Percentiles rank a stretch among this genome's conserved stretches.
These are phyloP conservation scores for Ogataea naganishii DNA, from an alignment of 805 yeast genomes.

Conservation along the genomic window DNA sequence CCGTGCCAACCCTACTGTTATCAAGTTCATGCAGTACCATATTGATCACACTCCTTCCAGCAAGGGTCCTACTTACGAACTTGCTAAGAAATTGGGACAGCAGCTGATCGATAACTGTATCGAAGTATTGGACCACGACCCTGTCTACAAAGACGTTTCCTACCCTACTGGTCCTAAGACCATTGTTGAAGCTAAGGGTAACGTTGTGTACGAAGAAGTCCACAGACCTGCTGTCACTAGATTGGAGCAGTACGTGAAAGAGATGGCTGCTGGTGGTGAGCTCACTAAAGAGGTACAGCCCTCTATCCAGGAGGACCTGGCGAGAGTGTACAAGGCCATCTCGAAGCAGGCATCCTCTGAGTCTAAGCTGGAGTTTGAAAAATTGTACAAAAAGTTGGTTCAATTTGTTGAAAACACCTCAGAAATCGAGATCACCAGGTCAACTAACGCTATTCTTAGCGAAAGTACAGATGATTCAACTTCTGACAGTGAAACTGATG, in stretches of 20 bases:
- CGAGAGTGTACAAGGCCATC: constrained; percentile 74
- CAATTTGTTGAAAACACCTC: constrained; percentile 59
- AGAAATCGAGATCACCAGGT: constrained; percentile 61
- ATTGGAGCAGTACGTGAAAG: constrained; percentile 89
- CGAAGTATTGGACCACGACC: constrained; percentile 69
- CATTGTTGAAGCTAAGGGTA: constrained; percentile 79
- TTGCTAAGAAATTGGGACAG: constrained; percentile 84
- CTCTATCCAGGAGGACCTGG: constrained; percentile 76
- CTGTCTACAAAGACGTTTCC: constrained; percentile 92
- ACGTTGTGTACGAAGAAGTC: constrained; percentile 73
- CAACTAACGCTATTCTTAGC: constrained; percentile 44
- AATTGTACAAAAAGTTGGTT: constrained; percentile 61
- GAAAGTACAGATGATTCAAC: constrained; percentile 38
- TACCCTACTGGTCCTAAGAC: constrained; percentile 96
- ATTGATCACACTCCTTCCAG: constrained; percentile 76
- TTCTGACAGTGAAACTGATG: constrained; percentile 55
- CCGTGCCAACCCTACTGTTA: constrained; percentile 87
- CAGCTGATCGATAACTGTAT: constrained; percentile 93
- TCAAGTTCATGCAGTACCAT: constrained; percentile 93
- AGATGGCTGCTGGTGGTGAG: constrained; percentile 93
- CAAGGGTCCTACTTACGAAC: constrained; percentile 86
- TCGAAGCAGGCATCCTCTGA: constrained; percentile 64
- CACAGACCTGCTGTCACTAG: constrained; percentile 89
- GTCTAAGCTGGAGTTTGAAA: constrained; percentile 64
- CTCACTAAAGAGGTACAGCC: constrained; percentile 65